Conservation (phyloP, 2,329 filamentous ascomycete genomes). For the Gliomastix tumulicola region DNA sequence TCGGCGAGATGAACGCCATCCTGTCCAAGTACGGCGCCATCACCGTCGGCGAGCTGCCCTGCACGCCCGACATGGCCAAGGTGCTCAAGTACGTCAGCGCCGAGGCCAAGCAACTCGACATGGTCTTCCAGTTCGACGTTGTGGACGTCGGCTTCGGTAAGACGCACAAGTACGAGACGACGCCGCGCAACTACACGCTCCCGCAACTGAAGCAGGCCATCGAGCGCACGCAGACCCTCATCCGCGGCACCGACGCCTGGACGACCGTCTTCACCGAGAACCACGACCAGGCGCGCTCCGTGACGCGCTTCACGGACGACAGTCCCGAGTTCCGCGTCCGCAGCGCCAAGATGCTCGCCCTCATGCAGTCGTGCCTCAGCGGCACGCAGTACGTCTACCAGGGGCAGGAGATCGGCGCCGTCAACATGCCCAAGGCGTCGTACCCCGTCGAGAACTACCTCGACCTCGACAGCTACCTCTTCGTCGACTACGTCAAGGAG, state of each 20-base stretch:
- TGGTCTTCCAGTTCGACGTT: slow-evolving; percentile 64
- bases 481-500: slow-evolving; percentile 20
- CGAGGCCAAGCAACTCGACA: slow-evolving; percentile 53
- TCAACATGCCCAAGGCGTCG: slow-evolving; percentile 53
- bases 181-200: slow-evolving; percentile 34
- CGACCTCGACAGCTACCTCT: slow-evolving; percentile 40
- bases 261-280: slow-evolving; percentile 60
- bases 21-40: slow-evolving; percentile 57
- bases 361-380: slow-evolving; percentile 41
- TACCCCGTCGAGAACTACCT: slow-evolving; percentile 50
- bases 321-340: slow-evolving; percentile 35
- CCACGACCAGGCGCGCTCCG: slow-evolving; percentile 55
- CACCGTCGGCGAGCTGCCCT: slow-evolving; percentile 63
- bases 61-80: slow-evolving; percentile 49
- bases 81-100: slow-evolving; percentile 55
- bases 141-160: slow-evolving; percentile 52
- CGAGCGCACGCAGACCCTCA: slow-evolving; percentile 41
- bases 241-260: slow-evolving; percentile 50
- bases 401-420: slow-evolving; percentile 59
- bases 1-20: slow-evolving; percentile 58
- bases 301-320: slow-evolving; percentile 47
- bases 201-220: slow-evolving; percentile 40
- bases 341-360: slow-evolving; percentile 52
- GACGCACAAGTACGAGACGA: slow-evolving; percentile 45
- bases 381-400: slow-evolving; percentile 63